Conservation (phyloP, 2,329 filamentous ascomycete genomes). For the Aureobasidium melanogenum region DNA sequence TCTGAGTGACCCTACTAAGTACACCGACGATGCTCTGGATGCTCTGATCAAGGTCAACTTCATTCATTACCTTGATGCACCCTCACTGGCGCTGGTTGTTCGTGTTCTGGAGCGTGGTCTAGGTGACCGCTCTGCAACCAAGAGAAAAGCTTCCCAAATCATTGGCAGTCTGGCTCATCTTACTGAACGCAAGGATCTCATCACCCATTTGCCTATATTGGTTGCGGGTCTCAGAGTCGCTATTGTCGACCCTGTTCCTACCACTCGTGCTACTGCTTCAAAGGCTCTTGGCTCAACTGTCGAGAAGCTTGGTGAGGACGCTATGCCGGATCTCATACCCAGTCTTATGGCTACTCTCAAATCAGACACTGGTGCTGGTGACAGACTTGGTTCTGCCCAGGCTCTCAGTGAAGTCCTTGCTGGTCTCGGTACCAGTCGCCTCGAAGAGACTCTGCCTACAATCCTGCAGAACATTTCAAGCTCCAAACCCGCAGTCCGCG, state of each 20-base stretch:
- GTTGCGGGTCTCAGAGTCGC: conserved; percentile 84
- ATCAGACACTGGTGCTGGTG: conserved; percentile 91
- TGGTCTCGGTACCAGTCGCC: conserved; percentile 78
- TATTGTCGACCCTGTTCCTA: conserved; percentile 90
- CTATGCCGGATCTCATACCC: conserved; percentile 91
- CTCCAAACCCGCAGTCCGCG: conserved; percentile 78
- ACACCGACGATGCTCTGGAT: conserved; percentile 91
- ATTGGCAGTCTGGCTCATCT: conserved; percentile 96
- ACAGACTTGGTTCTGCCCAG: conserved; percentile 91
- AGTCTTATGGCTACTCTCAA: conserved; percentile 97
- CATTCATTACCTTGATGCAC: conserved; percentile 94
- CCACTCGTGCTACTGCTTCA: conserved; percentile 90
- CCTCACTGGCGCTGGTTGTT: conserved; percentile 87
- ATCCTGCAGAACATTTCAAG: conserved; percentile 95
- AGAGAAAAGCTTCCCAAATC: conserved; percentile 92
- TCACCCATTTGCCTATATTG: conserved; percentile 81
- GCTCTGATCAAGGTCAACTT: conserved; percentile 96
- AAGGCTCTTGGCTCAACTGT: conserved; percentile 94
- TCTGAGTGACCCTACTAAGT: conserved; percentile 91
- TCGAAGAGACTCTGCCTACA: conserved; percentile 93
- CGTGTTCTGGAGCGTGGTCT: conserved; percentile 91
- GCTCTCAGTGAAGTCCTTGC: conserved; percentile 94
- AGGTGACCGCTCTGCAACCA: conserved; percentile 84
- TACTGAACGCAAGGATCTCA: conserved; percentile 89
- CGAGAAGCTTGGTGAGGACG: conserved; percentile 95